Conservation (phyloP, 2,329 filamentous ascomycete species). For the Geosmithia morbida region DNA sequence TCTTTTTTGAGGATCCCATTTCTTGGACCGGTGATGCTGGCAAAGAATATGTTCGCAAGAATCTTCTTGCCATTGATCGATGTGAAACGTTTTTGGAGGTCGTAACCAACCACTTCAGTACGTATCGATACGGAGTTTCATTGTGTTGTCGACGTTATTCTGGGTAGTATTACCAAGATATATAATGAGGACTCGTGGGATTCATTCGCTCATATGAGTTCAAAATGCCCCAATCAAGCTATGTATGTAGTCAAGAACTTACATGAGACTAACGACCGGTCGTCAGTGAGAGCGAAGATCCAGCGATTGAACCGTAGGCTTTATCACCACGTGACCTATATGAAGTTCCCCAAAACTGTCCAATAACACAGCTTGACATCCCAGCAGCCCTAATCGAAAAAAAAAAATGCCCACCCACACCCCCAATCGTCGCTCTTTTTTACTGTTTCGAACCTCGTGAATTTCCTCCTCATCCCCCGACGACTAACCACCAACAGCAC, state of each 20-base stretch:
- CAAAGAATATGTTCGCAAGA: background rate
- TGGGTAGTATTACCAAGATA: too few species aligned
- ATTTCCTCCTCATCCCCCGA: slow-evolving; percentile 6
- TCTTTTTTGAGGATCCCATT: slow-evolving; percentile 21
- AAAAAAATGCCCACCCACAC: slow-evolving; percentile 7
- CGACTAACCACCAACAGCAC: slow-evolving; percentile 9
- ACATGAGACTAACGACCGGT: background rate
- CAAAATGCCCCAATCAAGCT: too few species aligned
- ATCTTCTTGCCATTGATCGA: background rate
- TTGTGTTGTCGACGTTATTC: too few species aligned
- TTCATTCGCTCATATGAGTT: too few species aligned
- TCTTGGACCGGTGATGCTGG: background rate
- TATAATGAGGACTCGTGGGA: too few species aligned
- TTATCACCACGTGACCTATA: slow-evolving; percentile 1
- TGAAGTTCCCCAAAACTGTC: slow-evolving; percentile 1
- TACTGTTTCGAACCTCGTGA: slow-evolving; percentile 4
- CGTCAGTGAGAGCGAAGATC: background rate
- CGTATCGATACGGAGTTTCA: too few species aligned
- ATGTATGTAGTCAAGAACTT: background rate
- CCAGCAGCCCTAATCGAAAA: slow-evolving; percentile 11
- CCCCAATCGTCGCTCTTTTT: slow-evolving; percentile 3
- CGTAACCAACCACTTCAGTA: too few species aligned
- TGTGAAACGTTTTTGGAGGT: too few species aligned
- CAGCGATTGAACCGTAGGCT: background rate
- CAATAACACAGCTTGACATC: slow-evolving; percentile 3